Evolutionary conservation across 1,284 basidiomycete genomes (phyloP), one percentile per base, ranked within the genome.

Genomic region (Paramarasmius palmivorus): DNA sequence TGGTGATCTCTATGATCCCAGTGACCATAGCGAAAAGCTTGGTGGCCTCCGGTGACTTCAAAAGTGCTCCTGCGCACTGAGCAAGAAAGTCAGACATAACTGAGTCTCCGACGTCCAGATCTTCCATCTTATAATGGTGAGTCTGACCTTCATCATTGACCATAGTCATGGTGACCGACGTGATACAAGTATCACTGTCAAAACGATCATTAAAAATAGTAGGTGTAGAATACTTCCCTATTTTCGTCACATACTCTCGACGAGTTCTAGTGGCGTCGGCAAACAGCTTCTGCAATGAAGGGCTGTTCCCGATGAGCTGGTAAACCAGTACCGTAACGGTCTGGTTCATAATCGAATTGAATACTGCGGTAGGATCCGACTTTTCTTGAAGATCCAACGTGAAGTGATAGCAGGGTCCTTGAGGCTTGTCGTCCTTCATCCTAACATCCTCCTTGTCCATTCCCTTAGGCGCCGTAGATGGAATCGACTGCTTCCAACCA

Each of bases 361-460:
- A 55, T 0, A 58, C 8, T 12, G 17, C 19, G n/a, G 48, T 53
- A 1, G 49, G 17, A 32, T 56, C 50, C 46, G 52, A 23, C 1
- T 34, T 39, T 1, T 58, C 50, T 19, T 57, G 56, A 6, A 59
- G 19, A 6, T 51, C 42, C 7, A 54, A 59, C 6, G 58, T 59
- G 36, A 53, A 48, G 46, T 56, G 59, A 37, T 53, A 58, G 2
- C n/a, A 26, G 6, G 20, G 9, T 23, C 40, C 36, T 36, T 50
- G 25, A 23, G 12, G n/a, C 36, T 46, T 56, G 20, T 46, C 56
- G 14, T 56, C 54, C 36, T 35, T 34, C 55, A 59, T 57, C 25
- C 17, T 23, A 1, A 55, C 44, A 38, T 59, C 58, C 10, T 57
- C 25, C 7, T 44, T 23, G 6, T 49, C 34, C n/a, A n/a, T n/a